Conservation (phyloP, 179 eudicot species). For the Spergularia azorica region DNA sequence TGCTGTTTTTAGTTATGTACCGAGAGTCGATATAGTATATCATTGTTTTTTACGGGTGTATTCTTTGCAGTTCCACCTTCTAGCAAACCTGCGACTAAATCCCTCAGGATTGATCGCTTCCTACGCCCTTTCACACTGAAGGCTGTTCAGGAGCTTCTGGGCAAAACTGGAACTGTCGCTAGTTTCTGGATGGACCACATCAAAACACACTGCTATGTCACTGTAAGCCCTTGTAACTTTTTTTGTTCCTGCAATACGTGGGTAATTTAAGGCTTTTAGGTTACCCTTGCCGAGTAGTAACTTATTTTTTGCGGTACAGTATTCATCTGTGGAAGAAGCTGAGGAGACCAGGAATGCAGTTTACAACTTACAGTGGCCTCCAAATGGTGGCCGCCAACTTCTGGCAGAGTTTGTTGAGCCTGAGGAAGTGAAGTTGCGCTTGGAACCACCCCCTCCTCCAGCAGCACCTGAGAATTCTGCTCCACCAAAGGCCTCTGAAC, state of each 20-base stretch:
- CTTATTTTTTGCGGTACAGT: conserved; percentile 42
- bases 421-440: conserved; percentile 65
- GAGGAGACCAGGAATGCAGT: conserved; percentile 85
- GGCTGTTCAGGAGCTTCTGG: conserved; percentile 90
- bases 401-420: conserved; percentile 87
- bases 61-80: conserved; percentile 72
- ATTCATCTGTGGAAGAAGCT: conserved; percentile 83
- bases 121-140: conserved; percentile 92
- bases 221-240: conserved; percentile 41
- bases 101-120: conserved; percentile 82
- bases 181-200: conserved; percentile 98
- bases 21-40: no score
- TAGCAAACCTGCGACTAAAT: conserved; percentile 60
- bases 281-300: background rate
- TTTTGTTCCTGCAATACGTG: background rate
- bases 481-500: conserved; percentile 28
- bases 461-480: conserved; percentile 46
- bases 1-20: background rate
- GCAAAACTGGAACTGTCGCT: conserved; percentile 70
- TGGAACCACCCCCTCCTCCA: conserved; percentile 57
- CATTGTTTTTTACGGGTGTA: background rate
- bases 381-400: conserved; percentile 78
- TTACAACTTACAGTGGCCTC: conserved; percentile 92
- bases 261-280: background rate
- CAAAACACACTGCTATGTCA: conserved; percentile 90